These are phyloP conservation scores for Hypoxylon fuscum DNA, from an alignment of 495 filamentous ascomycete genomes.

Conservation along the genomic window DNA sequence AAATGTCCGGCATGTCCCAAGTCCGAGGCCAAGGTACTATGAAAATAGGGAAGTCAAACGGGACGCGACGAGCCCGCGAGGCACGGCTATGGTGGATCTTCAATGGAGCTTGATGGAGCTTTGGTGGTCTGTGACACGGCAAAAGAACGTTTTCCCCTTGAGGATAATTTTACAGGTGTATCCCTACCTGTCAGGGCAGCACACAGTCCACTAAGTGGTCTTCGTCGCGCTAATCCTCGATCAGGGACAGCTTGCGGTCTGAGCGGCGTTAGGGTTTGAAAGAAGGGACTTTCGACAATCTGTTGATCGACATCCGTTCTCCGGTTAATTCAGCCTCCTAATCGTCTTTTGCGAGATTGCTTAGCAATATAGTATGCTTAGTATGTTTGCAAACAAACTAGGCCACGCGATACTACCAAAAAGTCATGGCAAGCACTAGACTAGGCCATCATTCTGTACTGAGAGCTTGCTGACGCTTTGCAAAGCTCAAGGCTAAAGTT, in stretches of 20 bases:
- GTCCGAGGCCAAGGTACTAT: slow-evolving; percentile 28
- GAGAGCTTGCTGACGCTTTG: slow-evolving; percentile 4
- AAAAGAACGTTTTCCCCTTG: slow-evolving; percentile 17
- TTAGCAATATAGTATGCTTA: slow-evolving; percentile 16
- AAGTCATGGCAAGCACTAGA: too few species aligned
- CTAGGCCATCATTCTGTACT: background rate
- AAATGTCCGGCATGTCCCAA: slow-evolving; percentile 21
- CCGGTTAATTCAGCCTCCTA: slow-evolving; percentile 29
- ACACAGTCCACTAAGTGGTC: background rate
- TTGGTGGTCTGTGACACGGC: slow-evolving; percentile 26
- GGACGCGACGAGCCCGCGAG: slow-evolving; percentile 27
- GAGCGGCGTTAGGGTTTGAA: slow-evolving; percentile 18
- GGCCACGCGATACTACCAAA: background rate
- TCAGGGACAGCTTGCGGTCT: slow-evolving; percentile 18
- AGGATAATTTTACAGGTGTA: slow-evolving; percentile 19
- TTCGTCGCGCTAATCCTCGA: slow-evolving; percentile 18
- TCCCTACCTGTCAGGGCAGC: slow-evolving; percentile 21
- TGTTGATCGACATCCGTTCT: slow-evolving; percentile 30
- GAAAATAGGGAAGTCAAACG: slow-evolving; percentile 28
- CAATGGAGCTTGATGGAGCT: slow-evolving; percentile 18
- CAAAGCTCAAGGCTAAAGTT: slow-evolving; percentile 4
- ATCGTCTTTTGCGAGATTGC: slow-evolving; percentile 5
- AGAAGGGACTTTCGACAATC: slow-evolving; percentile 32
- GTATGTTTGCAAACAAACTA: slow-evolving; percentile 1
- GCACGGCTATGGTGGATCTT: slow-evolving; percentile 23